Evolutionary conservation across 495 filamentous ascomycete genomes (phyloP).

Genomic region (Filosporella fistucella): DNA sequence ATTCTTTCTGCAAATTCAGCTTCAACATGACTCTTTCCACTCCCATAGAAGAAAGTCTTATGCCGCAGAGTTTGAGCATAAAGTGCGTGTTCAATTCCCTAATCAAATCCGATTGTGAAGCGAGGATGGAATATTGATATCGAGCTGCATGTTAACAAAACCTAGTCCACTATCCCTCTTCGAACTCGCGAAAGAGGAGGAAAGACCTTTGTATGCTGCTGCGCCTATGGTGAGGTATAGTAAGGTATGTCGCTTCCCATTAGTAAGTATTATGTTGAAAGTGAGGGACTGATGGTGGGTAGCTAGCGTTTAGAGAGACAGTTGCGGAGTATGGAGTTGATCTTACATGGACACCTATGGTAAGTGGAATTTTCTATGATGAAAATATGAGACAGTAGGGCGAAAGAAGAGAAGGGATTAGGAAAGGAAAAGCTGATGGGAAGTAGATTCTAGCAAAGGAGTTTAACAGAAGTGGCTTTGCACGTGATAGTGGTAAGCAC

Average conservation of each 20-base stretch:
- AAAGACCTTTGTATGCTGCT: constrained; percentile 48
- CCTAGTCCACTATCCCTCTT: constrained; percentile 55
- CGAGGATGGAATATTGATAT: not conserved
- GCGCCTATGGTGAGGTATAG: constrained; percentile 70
- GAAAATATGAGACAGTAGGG: too few relatives aligned
- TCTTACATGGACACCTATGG: constrained; percentile 65
- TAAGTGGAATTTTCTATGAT: constrained; percentile 10
- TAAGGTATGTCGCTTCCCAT: constrained; percentile 31
- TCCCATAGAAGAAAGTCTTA: too few relatives aligned
- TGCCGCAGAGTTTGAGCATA: too few relatives aligned
- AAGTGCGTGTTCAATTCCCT: too few relatives aligned
- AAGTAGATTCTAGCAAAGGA: constrained; percentile 59
- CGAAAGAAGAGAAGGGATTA: too few relatives aligned
- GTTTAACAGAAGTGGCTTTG: constrained; percentile 54
- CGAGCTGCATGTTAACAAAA: constrained; percentile 8
- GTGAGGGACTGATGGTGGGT: constrained; percentile 25
- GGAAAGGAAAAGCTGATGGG: not conserved
- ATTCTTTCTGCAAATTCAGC: too few relatives aligned
- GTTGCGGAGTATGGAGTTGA: constrained; percentile 55
- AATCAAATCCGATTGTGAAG: not conserved
- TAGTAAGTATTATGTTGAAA: constrained; percentile 9
- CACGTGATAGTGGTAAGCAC: constrained; percentile 50
- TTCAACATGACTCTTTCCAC: too few relatives aligned
- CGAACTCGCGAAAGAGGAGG: constrained; percentile 44
- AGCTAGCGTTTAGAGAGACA: constrained; percentile 61